A percentile compares a stretch with the other conserved stretches of the same genome.
phyloP scores from a whole-genome alignment of 2,329 filamentous ascomycete genomes.

The Nothophoma quercina region DNA sequence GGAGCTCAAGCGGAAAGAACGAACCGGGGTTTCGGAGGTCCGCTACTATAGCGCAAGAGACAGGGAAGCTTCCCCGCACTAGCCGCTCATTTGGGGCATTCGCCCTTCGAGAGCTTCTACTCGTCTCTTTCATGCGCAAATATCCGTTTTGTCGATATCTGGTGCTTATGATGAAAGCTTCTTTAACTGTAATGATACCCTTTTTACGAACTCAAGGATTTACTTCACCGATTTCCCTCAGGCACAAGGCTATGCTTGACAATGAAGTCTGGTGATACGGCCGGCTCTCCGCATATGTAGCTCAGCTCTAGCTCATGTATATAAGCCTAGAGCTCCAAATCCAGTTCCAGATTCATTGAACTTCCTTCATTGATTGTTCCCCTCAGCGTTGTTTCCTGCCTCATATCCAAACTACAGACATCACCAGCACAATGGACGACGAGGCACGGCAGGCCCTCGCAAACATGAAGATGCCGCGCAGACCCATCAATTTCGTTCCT shows the following conservation, averaged over 20 bases:
- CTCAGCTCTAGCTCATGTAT: slow-evolving; percentile 14
- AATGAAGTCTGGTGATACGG: neutral
- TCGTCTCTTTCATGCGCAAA: neutral
- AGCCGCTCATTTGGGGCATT: slow-evolving; percentile 5
- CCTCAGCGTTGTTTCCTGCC: neutral
- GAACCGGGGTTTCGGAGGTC: neutral
- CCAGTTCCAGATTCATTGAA: too few relatives aligned
- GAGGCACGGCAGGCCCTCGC: slow-evolving; percentile 44
- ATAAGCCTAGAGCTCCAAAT: slow-evolving; percentile 1
- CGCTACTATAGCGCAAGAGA: too few relatives aligned
- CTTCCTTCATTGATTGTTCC: neutral
- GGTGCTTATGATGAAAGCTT: too few relatives aligned
- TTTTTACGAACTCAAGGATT: too few relatives aligned
- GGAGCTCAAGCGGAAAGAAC: neutral
- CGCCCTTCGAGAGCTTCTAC: neutral
- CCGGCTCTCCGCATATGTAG: slow-evolving; percentile 39
- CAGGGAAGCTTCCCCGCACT: slow-evolving; percentile 8
- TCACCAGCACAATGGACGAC: slow-evolving; percentile 40
- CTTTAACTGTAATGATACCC: too few relatives aligned
- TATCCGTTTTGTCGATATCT: too few relatives aligned
- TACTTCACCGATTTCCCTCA: too few relatives aligned
- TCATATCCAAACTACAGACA: neutral
- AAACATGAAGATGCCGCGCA: slow-evolving; percentile 50
- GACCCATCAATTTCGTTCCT: slow-evolving; percentile 59
- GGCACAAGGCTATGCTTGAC: too few relatives aligned